Evolutionary conservation across 2,329 filamentous ascomycete species (phyloP).

Genomic region (Penicillium thymicola): DNA sequence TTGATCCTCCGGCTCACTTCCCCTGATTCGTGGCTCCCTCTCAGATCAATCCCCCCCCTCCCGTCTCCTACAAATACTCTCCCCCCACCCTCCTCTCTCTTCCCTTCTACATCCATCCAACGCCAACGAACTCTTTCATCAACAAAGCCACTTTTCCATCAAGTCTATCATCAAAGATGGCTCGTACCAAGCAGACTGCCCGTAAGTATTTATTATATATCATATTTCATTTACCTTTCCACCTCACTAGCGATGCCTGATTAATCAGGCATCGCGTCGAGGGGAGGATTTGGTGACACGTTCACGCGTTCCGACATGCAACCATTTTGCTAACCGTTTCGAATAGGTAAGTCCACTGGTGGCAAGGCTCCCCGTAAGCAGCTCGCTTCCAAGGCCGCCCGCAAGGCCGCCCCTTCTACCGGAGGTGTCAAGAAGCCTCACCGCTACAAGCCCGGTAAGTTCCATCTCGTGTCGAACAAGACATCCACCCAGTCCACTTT

Average conservation of each 20-base stretch:
- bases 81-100: conserved; percentile 39
- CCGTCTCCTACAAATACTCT: conserved; percentile 42
- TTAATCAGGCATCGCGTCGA: neutral
- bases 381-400: conserved; percentile 97
- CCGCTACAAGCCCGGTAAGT: conserved; percentile 74
- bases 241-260: conserved; percentile 16
- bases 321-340: conserved; percentile 27
- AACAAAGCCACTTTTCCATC: conserved; percentile 29
- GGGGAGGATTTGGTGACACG: conserved; percentile 6
- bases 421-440: conserved; percentile 97
- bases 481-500: no score
- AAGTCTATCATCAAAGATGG: conserved; percentile 42
- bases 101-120: conserved; percentile 35
- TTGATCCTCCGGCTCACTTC: conserved; percentile 5
- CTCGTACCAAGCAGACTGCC: conserved; percentile 53
- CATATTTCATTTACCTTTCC: conserved; percentile 7
- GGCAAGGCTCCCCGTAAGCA: conserved; percentile 82
- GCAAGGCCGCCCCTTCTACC: conserved; percentile 96
- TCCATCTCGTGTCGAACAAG: neutral
- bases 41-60: conserved; percentile 37
- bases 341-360: conserved; percentile 68
- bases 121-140: conserved; percentile 31
- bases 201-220: conserved; percentile 40
- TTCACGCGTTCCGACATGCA: conserved; percentile 15
- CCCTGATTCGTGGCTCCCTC: conserved; percentile 20